Evolutionary conservation across 495 filamentous ascomycete species (phyloP), one percentile per base, ranked within the genome.

Genomic region (Penicillium bovifimosum): DNA sequence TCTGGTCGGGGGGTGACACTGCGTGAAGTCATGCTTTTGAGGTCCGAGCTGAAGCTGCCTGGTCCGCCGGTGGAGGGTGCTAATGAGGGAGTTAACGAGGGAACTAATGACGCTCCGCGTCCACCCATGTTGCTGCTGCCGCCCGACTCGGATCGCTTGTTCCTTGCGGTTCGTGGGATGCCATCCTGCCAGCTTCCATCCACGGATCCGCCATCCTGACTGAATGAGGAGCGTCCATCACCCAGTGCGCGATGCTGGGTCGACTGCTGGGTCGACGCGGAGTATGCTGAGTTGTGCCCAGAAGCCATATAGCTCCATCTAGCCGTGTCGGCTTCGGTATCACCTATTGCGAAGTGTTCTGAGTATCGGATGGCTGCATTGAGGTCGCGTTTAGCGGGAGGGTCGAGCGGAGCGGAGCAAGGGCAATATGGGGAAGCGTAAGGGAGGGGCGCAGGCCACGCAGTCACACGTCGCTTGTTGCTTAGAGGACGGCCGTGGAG

Each of bases 41-140:
- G 73, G 41, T 95, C 90, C 9, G 91, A 83, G 63, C 87, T 95
- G 75, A 97, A 97, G 75, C 90, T 95, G 8, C 93, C 95, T 1
- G 92, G 91, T 24, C 83, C 84, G 34, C 82, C 77, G 29, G 69
- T 71, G 10, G 84, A 83, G 20, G 84, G 82, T 52, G 81, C 84
- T 54, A 88, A 65, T 11, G 86, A 86, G 27, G 53, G 58, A 38
- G 42, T 55, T 41, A 48, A 48, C 11, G 46, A 48, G 8, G 46
- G 46, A 9, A 14, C 34, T 24, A 48, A 48, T 16, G 46, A 48
- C 7, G 33, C 46, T 20, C 80, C 86, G 32, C 86, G 78, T 6
- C 83, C 78, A 17, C 77, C 80, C 59, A 82, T 86, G 18, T 77
- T 80, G 40, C 76, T 68, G 59, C 75, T 78, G 5, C 85, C 80